Base-by-base conservation (phyloP, 352 stramenopile genomes). In the Hyphochytrium catenoides region DNA sequence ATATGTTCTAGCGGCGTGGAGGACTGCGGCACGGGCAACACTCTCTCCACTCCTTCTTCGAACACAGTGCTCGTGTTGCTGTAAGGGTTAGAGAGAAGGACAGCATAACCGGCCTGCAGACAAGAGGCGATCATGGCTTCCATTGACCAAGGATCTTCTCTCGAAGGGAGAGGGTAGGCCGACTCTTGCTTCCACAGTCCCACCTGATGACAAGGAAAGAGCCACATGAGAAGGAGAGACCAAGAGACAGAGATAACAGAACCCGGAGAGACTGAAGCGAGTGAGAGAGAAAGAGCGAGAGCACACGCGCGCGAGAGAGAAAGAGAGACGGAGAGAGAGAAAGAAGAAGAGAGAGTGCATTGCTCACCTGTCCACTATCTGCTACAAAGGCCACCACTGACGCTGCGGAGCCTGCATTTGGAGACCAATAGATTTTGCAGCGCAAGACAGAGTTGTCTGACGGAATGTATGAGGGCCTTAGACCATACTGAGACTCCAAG, bases 111-210 rank as follows among this genome's bases (percentile, higher is more conserved):
- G 41, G 83, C 71, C 46, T 78, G 63, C 52, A 81, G 68, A 68
- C 71, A 33, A 68, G 71, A 22, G 51, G 74, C 16, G 83, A 65
- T 45, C 79, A 85, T 16, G 57, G 58, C 15, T 69, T 56, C 71
- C n/a, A 86, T 86, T 2, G 71, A 74, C 65, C 69, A 86, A 39
- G 77, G 77, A 50, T 86, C 68, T 33, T 83, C 56, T 23, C 62
- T 55, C 2, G 63, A 74, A 20, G 66, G 62, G 3, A 35, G 39
- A 25, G 58, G 43, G 18, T 62, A 44, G 2, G 59, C 61, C 3
- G 57, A 46, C 34, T 83, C 68, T 48, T 84, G 70, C 26, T 69
- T 55, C 71, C 71, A 86, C 9, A 86, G 47, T 1, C 71, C 71
- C 31, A 86, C 50, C 7, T 68, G 71, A 3, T 69, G 68, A 4